Evolutionary conservation across 768 basidiomycete species (phyloP).

Genomic region (Tephrocybe sp.): DNA sequence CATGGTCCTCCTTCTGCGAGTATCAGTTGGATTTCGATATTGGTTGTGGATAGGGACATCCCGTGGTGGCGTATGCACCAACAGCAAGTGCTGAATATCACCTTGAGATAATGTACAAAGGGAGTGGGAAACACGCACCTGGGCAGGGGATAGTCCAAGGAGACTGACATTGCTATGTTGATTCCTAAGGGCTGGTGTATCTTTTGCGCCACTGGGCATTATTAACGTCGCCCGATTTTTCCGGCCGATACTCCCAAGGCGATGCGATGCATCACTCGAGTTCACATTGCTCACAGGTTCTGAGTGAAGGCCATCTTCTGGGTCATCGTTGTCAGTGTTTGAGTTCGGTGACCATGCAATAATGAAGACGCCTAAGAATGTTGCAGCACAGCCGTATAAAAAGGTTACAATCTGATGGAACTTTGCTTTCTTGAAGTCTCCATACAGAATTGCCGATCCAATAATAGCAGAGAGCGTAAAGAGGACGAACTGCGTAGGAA

Average conservation of each 20-base stretch:
- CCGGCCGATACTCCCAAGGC: conserved; percentile 34
- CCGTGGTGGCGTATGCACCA: conserved; percentile 64
- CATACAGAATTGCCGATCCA: conserved; percentile 91
- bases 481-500: conserved; percentile 92
- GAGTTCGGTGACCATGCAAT: conserved; percentile 64
- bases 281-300: conserved; percentile 18
- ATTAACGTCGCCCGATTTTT: conserved; percentile 45
- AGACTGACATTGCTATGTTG: conserved; percentile 58
- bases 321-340: conserved; percentile 24
- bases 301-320: conserved; percentile 25
- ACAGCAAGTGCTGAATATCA: conserved; percentile 48
- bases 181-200: conserved; percentile 45
- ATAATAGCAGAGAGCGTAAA: conserved; percentile 93
- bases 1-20: conserved; percentile 35
- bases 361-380: conserved; percentile 86
- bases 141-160: conserved; percentile 72
- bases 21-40: conserved; percentile 25
- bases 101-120: background rate
- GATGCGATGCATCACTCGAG: conserved; percentile 22
- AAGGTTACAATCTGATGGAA: conserved; percentile 85
- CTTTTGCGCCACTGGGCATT: conserved; percentile 42
- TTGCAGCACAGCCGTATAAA: conserved; percentile 84
- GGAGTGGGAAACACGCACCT: conserved; percentile 38
- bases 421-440: conserved; percentile 82
- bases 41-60: conserved; percentile 38